Conservation (phyloP, 106 monocot genomes). For the Allium cepa region DNA sequence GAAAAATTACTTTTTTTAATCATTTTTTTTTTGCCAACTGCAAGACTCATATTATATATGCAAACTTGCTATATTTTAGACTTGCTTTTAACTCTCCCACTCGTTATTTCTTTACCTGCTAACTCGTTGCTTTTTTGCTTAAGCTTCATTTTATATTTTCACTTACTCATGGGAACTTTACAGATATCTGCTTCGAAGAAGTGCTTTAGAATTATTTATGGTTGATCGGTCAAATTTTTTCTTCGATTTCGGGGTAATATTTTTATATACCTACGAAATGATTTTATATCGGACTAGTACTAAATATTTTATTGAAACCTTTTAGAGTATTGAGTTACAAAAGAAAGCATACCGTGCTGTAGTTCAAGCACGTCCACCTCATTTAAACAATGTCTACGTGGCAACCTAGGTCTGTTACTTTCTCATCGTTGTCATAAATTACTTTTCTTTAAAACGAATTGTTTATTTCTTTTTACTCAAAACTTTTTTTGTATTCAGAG, state of each 20-base stretch:
- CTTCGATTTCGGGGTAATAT: slow-evolving; percentile 90
- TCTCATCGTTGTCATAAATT: neutral
- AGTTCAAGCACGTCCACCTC: slow-evolving; percentile 72
- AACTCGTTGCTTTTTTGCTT: no score
- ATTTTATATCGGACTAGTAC: neutral
- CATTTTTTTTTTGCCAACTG: no score
- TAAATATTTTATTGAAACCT: no score
- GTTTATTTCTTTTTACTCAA: no score
- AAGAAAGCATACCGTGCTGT: slow-evolving; percentile 86
- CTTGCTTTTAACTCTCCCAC: no score
- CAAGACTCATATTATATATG: no score
- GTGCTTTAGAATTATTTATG: slow-evolving; percentile 95
- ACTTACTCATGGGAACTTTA: slow-evolving; percentile 1
- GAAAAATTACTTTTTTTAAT: no score
- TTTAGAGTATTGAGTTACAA: slow-evolving; percentile 74
- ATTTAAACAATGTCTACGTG: slow-evolving; percentile 83
- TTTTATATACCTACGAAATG: neutral
- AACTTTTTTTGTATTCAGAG: slow-evolving; percentile 38
- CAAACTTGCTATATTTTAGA: no score
- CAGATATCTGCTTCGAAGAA: slow-evolving; percentile 89
- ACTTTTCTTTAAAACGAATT: no score
- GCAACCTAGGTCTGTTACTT: slow-evolving; percentile 66
- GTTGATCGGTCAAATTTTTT: slow-evolving; percentile 90
- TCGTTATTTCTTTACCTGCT: no score
- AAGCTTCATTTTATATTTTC: no score